Evolutionary conservation across 257 asterid genomes (phyloP).

Genomic region (Plectranthus barbatus): DNA sequence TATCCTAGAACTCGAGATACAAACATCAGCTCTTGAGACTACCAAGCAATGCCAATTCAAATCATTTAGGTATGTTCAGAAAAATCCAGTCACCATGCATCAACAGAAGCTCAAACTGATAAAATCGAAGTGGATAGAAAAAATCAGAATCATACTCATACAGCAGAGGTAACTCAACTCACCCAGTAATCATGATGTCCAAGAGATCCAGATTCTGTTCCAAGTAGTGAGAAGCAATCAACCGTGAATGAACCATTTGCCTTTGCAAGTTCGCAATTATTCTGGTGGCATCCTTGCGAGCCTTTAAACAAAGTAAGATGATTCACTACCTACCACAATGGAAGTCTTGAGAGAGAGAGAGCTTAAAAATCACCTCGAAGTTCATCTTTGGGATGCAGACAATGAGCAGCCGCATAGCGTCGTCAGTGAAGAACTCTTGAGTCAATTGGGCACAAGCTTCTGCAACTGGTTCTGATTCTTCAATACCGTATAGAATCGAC

Average conservation of each 20-base stretch:
- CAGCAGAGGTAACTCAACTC: constrained; percentile 30
- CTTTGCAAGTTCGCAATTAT: constrained; percentile 87
- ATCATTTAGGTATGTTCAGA: background rate
- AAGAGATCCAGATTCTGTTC: constrained; percentile 71
- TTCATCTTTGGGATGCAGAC: constrained; percentile 57
- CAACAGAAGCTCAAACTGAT: background rate
- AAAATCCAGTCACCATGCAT: background rate
- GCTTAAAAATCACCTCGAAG: constrained; percentile 49
- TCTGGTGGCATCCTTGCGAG: constrained; percentile 84
- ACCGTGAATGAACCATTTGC: constrained; percentile 57
- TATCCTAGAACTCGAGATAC: background rate
- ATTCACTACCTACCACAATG: no score
- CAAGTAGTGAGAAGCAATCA: constrained; percentile 78
- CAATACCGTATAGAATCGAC: constrained; percentile 57
- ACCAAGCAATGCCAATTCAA: background rate
- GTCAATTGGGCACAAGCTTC: constrained; percentile 76
- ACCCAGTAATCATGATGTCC: constrained; percentile 66
- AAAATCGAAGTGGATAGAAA: background rate
- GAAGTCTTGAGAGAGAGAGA: no score
- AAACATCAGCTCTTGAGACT: background rate
- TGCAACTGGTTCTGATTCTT: constrained; percentile 61
- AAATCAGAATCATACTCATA: background rate
- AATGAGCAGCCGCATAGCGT: constrained; percentile 63
- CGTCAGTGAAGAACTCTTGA: constrained; percentile 56
- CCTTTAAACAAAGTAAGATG: constrained; percentile 23